Conservation (phyloP, 2,329 filamentous ascomycete genomes). For the Tricladium varicosporioides region DNA sequence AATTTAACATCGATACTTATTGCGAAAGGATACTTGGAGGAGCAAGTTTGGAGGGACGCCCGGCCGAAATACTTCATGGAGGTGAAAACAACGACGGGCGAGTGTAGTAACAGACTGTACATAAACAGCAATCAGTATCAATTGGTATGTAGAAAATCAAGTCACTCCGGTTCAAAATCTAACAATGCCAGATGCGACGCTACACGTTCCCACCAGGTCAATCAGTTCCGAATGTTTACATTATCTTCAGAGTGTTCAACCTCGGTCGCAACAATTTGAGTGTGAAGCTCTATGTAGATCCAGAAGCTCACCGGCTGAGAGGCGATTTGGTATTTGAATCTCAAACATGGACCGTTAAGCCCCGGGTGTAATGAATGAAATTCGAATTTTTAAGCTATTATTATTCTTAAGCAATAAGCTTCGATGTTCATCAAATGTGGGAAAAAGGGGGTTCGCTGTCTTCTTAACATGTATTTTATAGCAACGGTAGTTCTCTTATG, state of each 20-base stretch:
- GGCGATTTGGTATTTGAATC: conserved; percentile 23
- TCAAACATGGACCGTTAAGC: conserved; percentile 21
- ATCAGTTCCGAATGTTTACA: conserved; percentile 34
- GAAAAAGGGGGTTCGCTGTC: background rate
- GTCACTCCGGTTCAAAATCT: background rate
- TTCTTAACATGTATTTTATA: conserved; percentile 3
- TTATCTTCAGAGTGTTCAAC: conserved; percentile 42
- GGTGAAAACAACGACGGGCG: conserved; percentile 47
- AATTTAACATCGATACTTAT: conserved; percentile 37
- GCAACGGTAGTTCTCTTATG: conserved; percentile 3
- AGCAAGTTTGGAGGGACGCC: conserved; percentile 27
- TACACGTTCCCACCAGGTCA: conserved; percentile 28
- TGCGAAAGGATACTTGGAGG: conserved; percentile 34
- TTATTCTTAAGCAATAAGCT: conserved; percentile 4
- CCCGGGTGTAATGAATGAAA: background rate
- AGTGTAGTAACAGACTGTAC: conserved; percentile 42
- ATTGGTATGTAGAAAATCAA: conserved; percentile 33
- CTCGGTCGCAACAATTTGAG: conserved; percentile 33
- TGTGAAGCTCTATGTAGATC: conserved; percentile 41
- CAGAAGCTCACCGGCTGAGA: conserved; percentile 28
- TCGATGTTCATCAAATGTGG: conserved; percentile 4
- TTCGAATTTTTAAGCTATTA: conserved; percentile 6
- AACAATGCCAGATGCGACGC: conserved; percentile 5
- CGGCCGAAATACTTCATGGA: conserved; percentile 46
- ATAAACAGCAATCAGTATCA: conserved; percentile 46